phyloP scores from a whole-genome alignment of 345 rosid species.

The Citrus unshiu region DNA sequence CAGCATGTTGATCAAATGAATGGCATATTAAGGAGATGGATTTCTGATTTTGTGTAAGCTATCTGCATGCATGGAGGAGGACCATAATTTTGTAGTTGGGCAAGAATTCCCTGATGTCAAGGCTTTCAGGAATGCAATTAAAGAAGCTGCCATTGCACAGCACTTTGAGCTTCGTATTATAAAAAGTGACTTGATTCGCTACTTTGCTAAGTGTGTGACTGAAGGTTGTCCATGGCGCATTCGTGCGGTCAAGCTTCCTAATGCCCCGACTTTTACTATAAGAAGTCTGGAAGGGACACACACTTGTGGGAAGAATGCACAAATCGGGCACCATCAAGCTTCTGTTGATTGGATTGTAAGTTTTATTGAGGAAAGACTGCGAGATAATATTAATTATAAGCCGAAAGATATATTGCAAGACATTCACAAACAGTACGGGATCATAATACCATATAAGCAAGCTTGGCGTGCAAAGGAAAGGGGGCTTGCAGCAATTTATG shows the following conservation, averaged over 20 bases:
- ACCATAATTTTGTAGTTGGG: constrained; percentile 38
- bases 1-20: neutral
- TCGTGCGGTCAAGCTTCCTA: constrained; percentile 51
- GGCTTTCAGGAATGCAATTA: constrained; percentile 50
- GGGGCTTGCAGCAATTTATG: constrained; percentile 58
- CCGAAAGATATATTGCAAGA: constrained; percentile 59
- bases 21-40: constrained; percentile 5
- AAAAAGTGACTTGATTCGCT: constrained; percentile 48
- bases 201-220: constrained; percentile 54
- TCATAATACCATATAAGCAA: constrained; percentile 55
- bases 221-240: constrained; percentile 63
- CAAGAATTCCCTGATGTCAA: constrained; percentile 60
- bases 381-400: constrained; percentile 46
- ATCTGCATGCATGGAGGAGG: constrained; percentile 26
- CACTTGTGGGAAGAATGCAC: constrained; percentile 48
- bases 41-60: constrained; percentile 12
- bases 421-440: constrained; percentile 46
- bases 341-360: constrained; percentile 61
- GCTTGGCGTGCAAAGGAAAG: constrained; percentile 69
- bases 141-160: constrained; percentile 55
- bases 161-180: constrained; percentile 55
- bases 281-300: constrained; percentile 52
- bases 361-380: constrained; percentile 44
- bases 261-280: constrained; percentile 41
- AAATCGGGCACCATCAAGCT: constrained; percentile 59